These are phyloP conservation scores for Neurospora tetraspora DNA, from an alignment of 495 filamentous ascomycete species.

Conservation along the genomic window DNA sequence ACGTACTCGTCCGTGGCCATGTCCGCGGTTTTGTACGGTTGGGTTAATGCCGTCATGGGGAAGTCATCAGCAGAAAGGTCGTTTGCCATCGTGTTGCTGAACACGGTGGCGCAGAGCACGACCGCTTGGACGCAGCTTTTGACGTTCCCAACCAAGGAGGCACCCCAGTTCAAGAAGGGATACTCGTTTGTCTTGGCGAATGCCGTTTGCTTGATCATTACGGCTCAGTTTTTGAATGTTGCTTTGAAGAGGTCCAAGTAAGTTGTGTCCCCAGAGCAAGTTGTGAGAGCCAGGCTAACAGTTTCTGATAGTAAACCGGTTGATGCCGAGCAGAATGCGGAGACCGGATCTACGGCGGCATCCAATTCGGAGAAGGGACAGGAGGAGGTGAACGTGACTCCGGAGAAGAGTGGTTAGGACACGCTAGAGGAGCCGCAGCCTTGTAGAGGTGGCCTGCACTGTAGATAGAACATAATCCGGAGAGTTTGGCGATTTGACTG, in stretches of 20 bases:
- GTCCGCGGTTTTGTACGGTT: slow-evolving; percentile 25
- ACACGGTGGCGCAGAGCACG: slow-evolving; percentile 22
- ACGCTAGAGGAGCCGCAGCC: too few relatives aligned
- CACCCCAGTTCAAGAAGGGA: slow-evolving; percentile 37
- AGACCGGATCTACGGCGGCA: background rate
- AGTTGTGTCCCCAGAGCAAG: background rate
- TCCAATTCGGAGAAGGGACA: background rate
- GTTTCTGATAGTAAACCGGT: background rate
- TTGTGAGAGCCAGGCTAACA: background rate
- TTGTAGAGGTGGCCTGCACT: too few relatives aligned
- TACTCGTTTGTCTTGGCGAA: slow-evolving; percentile 38
- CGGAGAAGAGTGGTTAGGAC: background rate
- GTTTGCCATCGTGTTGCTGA: slow-evolving; percentile 21
- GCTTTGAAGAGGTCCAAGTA: slow-evolving; percentile 20
- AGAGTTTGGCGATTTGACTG: background rate
- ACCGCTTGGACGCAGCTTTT: slow-evolving; percentile 32
- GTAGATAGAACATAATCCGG: background rate
- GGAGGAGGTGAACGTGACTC: background rate
- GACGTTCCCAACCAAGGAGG: slow-evolving; percentile 24
- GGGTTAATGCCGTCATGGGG: slow-evolving; percentile 22
- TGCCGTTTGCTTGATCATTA: slow-evolving; percentile 33
- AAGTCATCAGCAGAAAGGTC: slow-evolving; percentile 21
- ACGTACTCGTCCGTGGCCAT: slow-evolving; percentile 22
- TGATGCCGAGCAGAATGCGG: background rate
- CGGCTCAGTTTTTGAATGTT: slow-evolving; percentile 25